These are phyloP conservation scores for Theobroma grandiflorum DNA, from an alignment of 441 rosid species.

Conservation along the genomic window DNA sequence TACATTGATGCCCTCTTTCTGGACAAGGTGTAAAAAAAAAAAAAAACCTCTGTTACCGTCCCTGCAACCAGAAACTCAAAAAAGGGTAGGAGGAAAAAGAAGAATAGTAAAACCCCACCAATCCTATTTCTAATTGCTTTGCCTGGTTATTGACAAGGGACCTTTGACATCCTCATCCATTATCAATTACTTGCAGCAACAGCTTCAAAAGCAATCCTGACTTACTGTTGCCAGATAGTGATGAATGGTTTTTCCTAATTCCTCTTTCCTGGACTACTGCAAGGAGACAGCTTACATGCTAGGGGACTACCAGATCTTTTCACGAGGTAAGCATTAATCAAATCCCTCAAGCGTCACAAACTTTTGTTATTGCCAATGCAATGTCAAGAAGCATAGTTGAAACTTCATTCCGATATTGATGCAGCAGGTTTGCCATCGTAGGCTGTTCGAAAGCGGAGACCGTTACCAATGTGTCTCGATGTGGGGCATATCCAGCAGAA, in stretches of 20 bases:
- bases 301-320: not conserved
- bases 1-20: constrained; percentile 31
- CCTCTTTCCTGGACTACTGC: not conserved
- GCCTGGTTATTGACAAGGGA: constrained; percentile 21
- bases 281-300: not conserved
- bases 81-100: not conserved
- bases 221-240: not conserved
- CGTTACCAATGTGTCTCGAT: constrained; percentile 68
- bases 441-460: constrained; percentile 74
- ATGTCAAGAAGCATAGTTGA: not conserved
- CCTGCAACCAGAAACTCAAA: constrained; percentile 4
- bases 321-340: constrained; percentile 6
- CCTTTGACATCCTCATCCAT: not conserved
- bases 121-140: constrained; percentile 21
- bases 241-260: not conserved
- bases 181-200: constrained; percentile 5
- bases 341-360: constrained; percentile 7
- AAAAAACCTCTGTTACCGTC: constrained; percentile 21
- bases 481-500: constrained; percentile 81
- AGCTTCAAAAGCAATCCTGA: constrained; percentile 13
- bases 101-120: constrained; percentile 19
- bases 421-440: constrained; percentile 45
- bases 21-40: constrained; percentile 27
- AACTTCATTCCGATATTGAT: constrained; percentile 43
- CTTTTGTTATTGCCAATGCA: constrained; percentile 20